Base-by-base conservation (phyloP, 345 rosid genomes). In the Rhizophora mangle region DNA sequence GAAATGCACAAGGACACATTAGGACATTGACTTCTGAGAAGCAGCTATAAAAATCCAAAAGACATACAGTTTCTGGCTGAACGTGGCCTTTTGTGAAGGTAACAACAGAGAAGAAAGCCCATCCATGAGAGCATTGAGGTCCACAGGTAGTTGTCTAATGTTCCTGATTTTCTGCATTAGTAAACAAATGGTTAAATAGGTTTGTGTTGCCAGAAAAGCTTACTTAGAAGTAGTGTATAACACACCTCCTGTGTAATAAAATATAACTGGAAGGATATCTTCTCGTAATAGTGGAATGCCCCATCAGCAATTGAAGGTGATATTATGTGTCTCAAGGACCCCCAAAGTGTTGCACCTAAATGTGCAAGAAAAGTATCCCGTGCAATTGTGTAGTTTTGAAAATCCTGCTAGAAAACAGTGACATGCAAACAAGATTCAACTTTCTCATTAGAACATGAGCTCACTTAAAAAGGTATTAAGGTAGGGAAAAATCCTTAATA, bases 241-340 rank as follows among this genome's bases (percentile, higher is more conserved):
- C 80, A 79, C 79, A 95, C 99, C 97, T 95, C 99, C 74, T 84
- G 92, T 26, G 98, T 92, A 75, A 96, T 79, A 76, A 96, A 96
- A 77, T 88, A 85, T 68, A 96, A 83, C 82, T 96, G 99, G 76
- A 92, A 95, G 39, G 96, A 90, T 78, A 95, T 82, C 81, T 85
- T 90, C 80, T 92, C 99, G 76, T 95, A 95, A 78, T 87, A 85
- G 79, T 95, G 99, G 83, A 90, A 95, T 79, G 97, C 92, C 72
- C 98, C 99, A 77, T 92, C 98, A 74, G 96, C 89, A 77, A 92
- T 80, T 65, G 98, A 96, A 59, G 98, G 99, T 59, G 99, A 89
- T 73, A 90, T 66, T 67, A 96, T 73, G 64, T 96, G 99, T 81
- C 94, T 89, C 93, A 96, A 81, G 34, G 98, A 87, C 39, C 98